These are phyloP conservation scores for Setaria viridis DNA, from an alignment of 202 grass and related monocot genomes.

Conservation along the genomic window DNA sequence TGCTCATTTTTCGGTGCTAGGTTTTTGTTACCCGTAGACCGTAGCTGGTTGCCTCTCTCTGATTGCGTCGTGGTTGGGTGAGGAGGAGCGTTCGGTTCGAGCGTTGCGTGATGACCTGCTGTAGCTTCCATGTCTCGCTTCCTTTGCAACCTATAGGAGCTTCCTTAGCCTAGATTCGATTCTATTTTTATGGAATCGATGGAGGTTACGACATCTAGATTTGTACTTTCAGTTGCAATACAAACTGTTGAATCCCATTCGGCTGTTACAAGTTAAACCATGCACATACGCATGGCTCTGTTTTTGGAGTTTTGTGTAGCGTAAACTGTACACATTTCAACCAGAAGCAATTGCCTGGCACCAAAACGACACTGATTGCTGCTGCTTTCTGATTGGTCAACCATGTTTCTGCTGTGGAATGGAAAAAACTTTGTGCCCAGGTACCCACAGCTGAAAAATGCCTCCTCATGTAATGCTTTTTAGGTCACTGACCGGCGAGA, in stretches of 20 bases:
- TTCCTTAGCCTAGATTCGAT: conserved; percentile 9
- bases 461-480: background rate
- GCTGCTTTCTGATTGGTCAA: background rate
- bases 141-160: background rate
- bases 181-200: background rate
- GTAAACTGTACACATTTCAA: conserved; percentile 8
- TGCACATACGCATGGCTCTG: background rate
- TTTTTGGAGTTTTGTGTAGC: conserved; percentile 1
- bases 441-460: background rate
- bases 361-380: background rate
- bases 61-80: background rate
- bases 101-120: background rate
- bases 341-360: conserved; percentile 5
- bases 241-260: background rate
- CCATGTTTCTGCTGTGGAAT: background rate
- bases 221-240: background rate
- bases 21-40: background rate
- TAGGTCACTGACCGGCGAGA: conserved; percentile 62
- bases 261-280: background rate
- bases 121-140: background rate
- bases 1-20: background rate
- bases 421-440: background rate
- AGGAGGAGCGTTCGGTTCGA: background rate
- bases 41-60: background rate
- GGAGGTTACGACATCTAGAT: background rate